Evolutionary conservation across 768 basidiomycete species (phyloP), one percentile per base, ranked within the genome.

Genomic region (Hericium rajendrae): DNA sequence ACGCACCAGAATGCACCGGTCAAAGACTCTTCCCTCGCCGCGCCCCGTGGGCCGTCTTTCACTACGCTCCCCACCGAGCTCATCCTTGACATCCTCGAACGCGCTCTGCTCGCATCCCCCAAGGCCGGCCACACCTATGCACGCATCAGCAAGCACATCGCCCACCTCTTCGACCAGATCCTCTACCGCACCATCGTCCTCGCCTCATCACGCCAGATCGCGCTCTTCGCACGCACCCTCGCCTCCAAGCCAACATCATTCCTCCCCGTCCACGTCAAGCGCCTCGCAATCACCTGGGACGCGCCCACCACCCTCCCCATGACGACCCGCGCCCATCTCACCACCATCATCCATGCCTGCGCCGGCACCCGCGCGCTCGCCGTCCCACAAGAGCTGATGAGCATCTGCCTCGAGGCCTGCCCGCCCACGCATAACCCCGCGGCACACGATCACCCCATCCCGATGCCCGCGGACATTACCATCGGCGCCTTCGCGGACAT

Each of bases 121-220:
- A 69, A 46, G 18, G 8, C n/a, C 64, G 38, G 62, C 70, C 41
- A 71, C 65, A 51, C 63, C 2, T 54, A 66, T 28, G 56, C 58
- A 6, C 28, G 50, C 20, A 63, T 65, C 11, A 63, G 54, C 13
- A 70, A 66, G 55, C 60, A 64, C 28, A 69, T 77, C 53, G 57
- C 60, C 57, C 58, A 60, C n/a, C 62, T 72, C 51, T 58, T 74
- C 22, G 67, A 75, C 55, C 59, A 53, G 38, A 69, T 76, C 24
- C 49, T 77, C 26, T 78, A 78, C 58, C 66, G 70, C 49, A 69
- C 70, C 4, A 70, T 78, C 24, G 68, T 74, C 24, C 68, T 78
- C 18, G 62, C 71, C 55, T 66, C 67, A 1, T 43, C 62, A 11
- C 60, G 66, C 26, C 61, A 64, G 8, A 60, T 75, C 40, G 53